phyloP scores from a whole-genome alignment of 768 basidiomycete species.

The Lentinula detonsa region DNA sequence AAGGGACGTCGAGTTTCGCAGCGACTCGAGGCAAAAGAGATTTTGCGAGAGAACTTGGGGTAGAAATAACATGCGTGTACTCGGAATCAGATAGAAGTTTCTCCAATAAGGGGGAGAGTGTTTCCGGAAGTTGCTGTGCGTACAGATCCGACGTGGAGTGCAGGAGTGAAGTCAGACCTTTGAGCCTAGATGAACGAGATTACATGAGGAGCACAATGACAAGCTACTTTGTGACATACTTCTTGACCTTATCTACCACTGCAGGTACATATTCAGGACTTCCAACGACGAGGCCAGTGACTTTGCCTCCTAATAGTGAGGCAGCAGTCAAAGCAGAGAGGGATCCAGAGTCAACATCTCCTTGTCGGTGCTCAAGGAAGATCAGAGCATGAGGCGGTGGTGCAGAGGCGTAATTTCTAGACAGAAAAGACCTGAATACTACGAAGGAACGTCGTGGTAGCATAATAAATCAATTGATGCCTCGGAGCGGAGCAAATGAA shows the following conservation, averaged over 20 bases:
- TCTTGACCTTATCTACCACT: constrained; percentile 74
- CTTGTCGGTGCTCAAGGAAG: constrained; percentile 83
- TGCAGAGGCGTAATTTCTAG: constrained; percentile 54
- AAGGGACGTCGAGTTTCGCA: constrained; percentile 82
- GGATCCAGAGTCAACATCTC: constrained; percentile 76
- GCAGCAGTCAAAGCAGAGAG: constrained; percentile 93
- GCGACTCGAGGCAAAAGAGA: constrained; percentile 91
- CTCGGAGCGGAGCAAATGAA: neutral
- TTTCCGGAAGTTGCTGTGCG: constrained; percentile 65
- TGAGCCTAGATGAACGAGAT: constrained; percentile 38
- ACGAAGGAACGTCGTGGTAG: constrained; percentile 13
- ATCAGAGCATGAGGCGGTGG: constrained; percentile 71
- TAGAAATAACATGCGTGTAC: constrained; percentile 89
- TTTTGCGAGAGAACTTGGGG: constrained; percentile 90
- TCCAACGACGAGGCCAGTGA: constrained; percentile 76
- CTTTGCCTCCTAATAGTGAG: constrained; percentile 74
- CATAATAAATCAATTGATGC: neutral
- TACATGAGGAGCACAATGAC: neutral
- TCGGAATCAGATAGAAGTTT: constrained; percentile 57
- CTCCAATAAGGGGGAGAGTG: constrained; percentile 77
- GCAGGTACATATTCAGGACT: constrained; percentile 56
- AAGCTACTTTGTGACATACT: constrained; percentile 36
- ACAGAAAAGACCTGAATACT: constrained; percentile 6
- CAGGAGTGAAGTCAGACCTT: constrained; percentile 61
- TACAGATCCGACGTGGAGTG: constrained; percentile 71